phyloP scores from a whole-genome alignment of 305 asterid genomes.

The Vinca major region DNA sequence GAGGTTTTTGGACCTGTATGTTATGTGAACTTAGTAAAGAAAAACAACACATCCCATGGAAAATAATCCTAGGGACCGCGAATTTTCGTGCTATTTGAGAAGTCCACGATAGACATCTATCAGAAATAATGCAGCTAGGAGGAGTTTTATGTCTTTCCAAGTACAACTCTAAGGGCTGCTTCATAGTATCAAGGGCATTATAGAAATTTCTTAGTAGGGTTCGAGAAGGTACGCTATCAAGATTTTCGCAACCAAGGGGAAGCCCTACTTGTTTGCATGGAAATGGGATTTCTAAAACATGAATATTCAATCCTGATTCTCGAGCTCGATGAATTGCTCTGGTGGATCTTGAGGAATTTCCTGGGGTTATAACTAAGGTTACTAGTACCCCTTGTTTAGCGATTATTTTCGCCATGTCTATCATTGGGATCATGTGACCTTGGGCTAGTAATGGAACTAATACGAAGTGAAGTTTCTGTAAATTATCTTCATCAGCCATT shows the following conservation, averaged over 20 bases:
- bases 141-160: slow-evolving; percentile 7
- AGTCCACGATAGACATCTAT: slow-evolving; percentile 38
- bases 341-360: slow-evolving; percentile 27
- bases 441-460: slow-evolving; percentile 20
- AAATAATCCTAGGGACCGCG: slow-evolving; percentile 39
- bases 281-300: slow-evolving; percentile 23
- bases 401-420: slow-evolving; percentile 22
- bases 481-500: background rate
- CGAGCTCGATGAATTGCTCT: slow-evolving; percentile 19
- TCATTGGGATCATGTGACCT: slow-evolving; percentile 24
- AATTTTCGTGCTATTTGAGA: slow-evolving; percentile 19
- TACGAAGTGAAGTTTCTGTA: slow-evolving; percentile 11
- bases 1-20: slow-evolving; percentile 15
- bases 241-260: slow-evolving; percentile 41
- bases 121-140: slow-evolving; percentile 45
- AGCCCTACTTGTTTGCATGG: slow-evolving; percentile 38
- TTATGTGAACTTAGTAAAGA: slow-evolving; percentile 28
- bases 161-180: slow-evolving; percentile 7
- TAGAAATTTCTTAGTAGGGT: slow-evolving; percentile 13
- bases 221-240: slow-evolving; percentile 26
- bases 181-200: slow-evolving; percentile 9
- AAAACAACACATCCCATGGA: slow-evolving; percentile 57
- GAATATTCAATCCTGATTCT: slow-evolving; percentile 17
- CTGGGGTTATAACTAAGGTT: slow-evolving; percentile 21
- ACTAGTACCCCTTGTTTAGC: slow-evolving; percentile 15